A percentile compares a stretch with the other conserved stretches of the same genome.
These are phyloP conservation scores for Leishmania gerbilli DNA, from an alignment of 208 protist species.

Conservation along the genomic window DNA sequence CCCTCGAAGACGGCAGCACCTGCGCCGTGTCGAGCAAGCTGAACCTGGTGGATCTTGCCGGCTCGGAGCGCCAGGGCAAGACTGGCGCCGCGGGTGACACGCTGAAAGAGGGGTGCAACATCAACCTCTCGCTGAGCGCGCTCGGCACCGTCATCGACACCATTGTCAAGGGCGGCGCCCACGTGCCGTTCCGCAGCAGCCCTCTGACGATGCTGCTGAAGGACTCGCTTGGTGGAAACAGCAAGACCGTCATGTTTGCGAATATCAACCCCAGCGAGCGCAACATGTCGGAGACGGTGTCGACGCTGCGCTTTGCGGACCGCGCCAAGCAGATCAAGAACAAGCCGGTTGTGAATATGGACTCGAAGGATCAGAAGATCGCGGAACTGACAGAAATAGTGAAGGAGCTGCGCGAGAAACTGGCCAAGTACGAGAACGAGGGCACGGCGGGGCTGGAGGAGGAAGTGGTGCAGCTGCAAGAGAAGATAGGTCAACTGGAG, in stretches of 20 bases:
- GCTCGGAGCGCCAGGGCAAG: slow-evolving; percentile 89
- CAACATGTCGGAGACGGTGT: slow-evolving; percentile 90
- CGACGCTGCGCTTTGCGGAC: slow-evolving; percentile 88
- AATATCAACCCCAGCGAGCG: slow-evolving; percentile 89
- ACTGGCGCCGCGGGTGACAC: slow-evolving; percentile 91
- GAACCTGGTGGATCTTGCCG: slow-evolving; percentile 93
- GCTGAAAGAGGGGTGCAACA: slow-evolving; percentile 94
- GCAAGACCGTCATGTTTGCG: slow-evolving; percentile 92
- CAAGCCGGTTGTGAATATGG: slow-evolving; percentile 90
- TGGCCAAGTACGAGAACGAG: slow-evolving; percentile 79
- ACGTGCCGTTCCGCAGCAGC: slow-evolving; percentile 88
- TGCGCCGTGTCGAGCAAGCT: slow-evolving; percentile 84
- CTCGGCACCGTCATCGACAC: slow-evolving; percentile 92
- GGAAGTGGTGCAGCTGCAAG: slow-evolving; percentile 63
- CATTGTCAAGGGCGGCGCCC: slow-evolving; percentile 84
- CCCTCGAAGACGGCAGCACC: slow-evolving; percentile 69
- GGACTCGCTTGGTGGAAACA: slow-evolving; percentile 90
- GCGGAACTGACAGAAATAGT: slow-evolving; percentile 74
- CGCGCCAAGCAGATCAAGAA: slow-evolving; percentile 94
- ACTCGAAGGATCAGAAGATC: slow-evolving; percentile 91
- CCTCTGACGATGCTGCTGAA: slow-evolving; percentile 91
- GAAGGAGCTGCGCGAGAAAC: slow-evolving; percentile 75
- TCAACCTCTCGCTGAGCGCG: slow-evolving; percentile 92
- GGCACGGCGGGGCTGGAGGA: slow-evolving; percentile 66
- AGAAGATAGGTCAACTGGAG: slow-evolving; percentile 71